Conservation (phyloP, 306 rosid species). For the Arachis hypogaea region DNA sequence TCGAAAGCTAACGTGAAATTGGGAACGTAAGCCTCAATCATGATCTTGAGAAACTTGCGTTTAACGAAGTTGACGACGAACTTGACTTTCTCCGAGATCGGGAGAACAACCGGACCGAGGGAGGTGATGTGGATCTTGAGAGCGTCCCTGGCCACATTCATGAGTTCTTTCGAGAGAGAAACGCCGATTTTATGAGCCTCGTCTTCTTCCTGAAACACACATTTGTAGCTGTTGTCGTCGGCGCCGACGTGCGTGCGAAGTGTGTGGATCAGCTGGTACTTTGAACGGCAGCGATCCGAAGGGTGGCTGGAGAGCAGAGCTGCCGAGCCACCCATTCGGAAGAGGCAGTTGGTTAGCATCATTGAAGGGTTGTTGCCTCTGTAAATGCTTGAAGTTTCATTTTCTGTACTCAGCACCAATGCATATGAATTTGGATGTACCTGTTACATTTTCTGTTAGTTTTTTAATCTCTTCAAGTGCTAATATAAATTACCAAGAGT, state of each 20-base stretch:
- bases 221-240: conserved; percentile 61
- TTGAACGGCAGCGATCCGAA: conserved; percentile 50
- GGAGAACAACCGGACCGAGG: conserved; percentile 74
- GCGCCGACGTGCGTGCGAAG: conserved; percentile 81
- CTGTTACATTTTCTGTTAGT: neutral
- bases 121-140: conserved; percentile 78
- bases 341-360: conserved; percentile 43
- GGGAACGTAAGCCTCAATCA: conserved; percentile 66
- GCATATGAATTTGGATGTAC: conserved; percentile 47
- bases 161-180: conserved; percentile 66
- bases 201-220: conserved; percentile 73
- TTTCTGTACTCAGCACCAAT: conserved; percentile 44
- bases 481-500: too few relatives aligned
- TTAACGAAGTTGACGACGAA: conserved; percentile 52
- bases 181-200: conserved; percentile 55
- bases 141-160: conserved; percentile 87
- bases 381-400: conserved; percentile 39
- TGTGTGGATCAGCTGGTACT: conserved; percentile 73
- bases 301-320: conserved; percentile 42
- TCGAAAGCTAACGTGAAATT: conserved; percentile 76
- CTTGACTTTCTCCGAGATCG: conserved; percentile 68
- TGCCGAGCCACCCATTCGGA: conserved; percentile 49
- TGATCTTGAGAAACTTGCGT: conserved; percentile 57
- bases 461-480: too few relatives aligned
- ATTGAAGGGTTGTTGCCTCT: conserved; percentile 47